phyloP scores from a whole-genome alignment of 352 stramenopile genomes.

The Phytophthora boehmeriae region DNA sequence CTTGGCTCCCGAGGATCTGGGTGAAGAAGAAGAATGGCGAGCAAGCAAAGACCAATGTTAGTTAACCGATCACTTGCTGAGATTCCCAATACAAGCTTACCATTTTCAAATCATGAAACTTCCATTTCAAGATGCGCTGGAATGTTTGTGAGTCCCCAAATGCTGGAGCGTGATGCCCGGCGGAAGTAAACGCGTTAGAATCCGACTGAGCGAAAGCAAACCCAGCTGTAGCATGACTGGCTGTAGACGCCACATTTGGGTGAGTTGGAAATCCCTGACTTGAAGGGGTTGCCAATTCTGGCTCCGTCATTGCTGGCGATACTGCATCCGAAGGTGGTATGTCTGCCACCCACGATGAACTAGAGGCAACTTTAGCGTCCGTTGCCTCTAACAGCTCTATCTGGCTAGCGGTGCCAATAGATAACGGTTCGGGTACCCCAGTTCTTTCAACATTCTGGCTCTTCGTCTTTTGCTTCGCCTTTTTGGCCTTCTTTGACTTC shows the following conservation, averaged over 20 bases:
- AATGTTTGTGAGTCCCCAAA: slow-evolving; percentile 57
- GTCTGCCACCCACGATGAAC: background rate
- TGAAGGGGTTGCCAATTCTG: background rate
- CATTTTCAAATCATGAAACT: slow-evolving; percentile 90
- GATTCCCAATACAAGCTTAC: slow-evolving; percentile 23
- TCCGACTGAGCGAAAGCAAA: slow-evolving; percentile 19
- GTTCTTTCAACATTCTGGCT: background rate
- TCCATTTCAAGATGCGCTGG: slow-evolving; percentile 85
- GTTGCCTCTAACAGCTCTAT: background rate
- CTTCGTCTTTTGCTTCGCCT: slow-evolving; percentile 20
- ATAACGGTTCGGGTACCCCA: background rate
- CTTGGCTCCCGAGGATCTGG: slow-evolving; percentile 81
- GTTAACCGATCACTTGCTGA: background rate
- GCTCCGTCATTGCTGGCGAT: background rate
- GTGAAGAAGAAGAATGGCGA: background rate
- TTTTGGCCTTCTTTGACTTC: slow-evolving; percentile 35
- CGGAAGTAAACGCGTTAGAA: slow-evolving; percentile 36
- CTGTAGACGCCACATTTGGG: background rate
- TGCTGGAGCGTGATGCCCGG: slow-evolving; percentile 24
- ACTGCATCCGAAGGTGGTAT: background rate
- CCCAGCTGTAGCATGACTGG: slow-evolving; percentile 1
- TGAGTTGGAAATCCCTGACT: background rate
- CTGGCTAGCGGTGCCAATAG: background rate
- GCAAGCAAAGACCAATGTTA: background rate
- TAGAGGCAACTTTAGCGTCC: background rate